Conservation (phyloP, 192 early-diverging fungal genomes). For the Rhizoclosmatium globosum region DNA sequence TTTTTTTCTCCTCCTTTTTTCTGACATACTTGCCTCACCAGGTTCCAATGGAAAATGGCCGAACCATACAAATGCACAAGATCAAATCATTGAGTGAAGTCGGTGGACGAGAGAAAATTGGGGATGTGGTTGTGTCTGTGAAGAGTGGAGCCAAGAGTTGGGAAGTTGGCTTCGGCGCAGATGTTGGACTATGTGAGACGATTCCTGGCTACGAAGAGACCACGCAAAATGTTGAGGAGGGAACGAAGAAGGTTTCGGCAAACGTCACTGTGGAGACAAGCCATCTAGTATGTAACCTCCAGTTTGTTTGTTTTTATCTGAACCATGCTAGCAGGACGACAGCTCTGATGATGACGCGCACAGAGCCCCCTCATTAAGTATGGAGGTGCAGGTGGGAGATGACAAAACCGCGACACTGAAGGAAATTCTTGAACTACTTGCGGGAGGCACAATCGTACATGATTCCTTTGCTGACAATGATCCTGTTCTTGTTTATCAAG, state of each 20-base stretch:
- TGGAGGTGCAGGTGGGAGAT: not conserved
- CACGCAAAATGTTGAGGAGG: not conserved
- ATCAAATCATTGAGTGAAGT: not conserved
- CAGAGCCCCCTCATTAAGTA: not conserved
- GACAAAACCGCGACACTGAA: too few relatives aligned
- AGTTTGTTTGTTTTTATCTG: not conserved
- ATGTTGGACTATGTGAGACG: not conserved
- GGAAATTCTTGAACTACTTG: not conserved
- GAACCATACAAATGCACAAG: not conserved
- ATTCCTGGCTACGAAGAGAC: conserved; percentile 13
- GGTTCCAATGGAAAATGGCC: not conserved
- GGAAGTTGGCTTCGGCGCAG: not conserved
- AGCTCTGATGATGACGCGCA: not conserved
- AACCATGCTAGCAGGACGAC: not conserved
- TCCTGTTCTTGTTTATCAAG: conserved; percentile 21
- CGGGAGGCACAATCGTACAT: not conserved
- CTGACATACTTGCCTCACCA: not conserved
- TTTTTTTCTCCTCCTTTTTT: conserved; percentile 6
- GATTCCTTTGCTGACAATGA: not conserved
- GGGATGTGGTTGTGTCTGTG: not conserved
- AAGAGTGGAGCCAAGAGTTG: not conserved
- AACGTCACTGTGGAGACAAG: not conserved
- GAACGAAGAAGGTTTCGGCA: not conserved
- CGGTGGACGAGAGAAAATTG: not conserved
- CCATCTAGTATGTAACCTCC: not conserved